Percentiles rank a stretch among this genome's conserved stretches.
phyloP scores from a whole-genome alignment of 352 stramenopile species.

The Globisporangium sylvaticum region DNA sequence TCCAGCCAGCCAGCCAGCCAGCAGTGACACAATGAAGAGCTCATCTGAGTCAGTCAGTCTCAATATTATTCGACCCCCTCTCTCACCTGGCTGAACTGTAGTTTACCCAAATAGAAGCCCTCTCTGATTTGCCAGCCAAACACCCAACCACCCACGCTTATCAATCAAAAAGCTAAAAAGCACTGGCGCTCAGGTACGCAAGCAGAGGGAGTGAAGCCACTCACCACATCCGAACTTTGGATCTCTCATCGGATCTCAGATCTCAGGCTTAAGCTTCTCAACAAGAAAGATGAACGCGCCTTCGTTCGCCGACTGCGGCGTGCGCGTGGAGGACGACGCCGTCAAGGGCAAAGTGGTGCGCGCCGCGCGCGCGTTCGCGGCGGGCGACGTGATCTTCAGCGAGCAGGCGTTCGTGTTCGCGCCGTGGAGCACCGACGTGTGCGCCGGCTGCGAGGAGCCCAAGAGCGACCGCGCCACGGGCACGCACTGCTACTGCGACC shows the following conservation, averaged over 20 bases:
- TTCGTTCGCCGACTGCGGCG: slow-evolving; percentile 47
- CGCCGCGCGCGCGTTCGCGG: slow-evolving; percentile 43
- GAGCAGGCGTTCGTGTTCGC: slow-evolving; percentile 73
- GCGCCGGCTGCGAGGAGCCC: slow-evolving; percentile 46
- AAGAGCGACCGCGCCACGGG: slow-evolving; percentile 17
- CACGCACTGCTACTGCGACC: slow-evolving; percentile 27
- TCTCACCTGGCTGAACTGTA: not conserved
- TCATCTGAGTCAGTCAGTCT: not conserved
- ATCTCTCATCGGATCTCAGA: not conserved
- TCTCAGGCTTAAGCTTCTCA: not conserved
- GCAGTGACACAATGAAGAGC: not conserved
- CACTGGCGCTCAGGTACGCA: slow-evolving; percentile 2
- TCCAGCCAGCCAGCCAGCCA: not conserved
- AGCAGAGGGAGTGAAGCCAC: not conserved
- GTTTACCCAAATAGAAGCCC: slow-evolving; percentile 5
- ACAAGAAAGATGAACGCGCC: slow-evolving; percentile 21
- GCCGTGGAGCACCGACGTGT: slow-evolving; percentile 63
- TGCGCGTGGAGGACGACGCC: slow-evolving; percentile 43
- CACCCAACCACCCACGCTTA: not conserved
- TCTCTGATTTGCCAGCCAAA: slow-evolving; percentile 1
- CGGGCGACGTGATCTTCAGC: slow-evolving; percentile 70
- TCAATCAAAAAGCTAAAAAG: no score
- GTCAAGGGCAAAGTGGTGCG: slow-evolving; percentile 64
- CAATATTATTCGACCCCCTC: not conserved
- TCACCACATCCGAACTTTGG: not conserved